A percentile compares a stretch with the other conserved stretches of the same genome.
Conservation (phyloP, 2,329 filamentous ascomycete genomes). For the Cladosporium cucumerinum region DNA sequence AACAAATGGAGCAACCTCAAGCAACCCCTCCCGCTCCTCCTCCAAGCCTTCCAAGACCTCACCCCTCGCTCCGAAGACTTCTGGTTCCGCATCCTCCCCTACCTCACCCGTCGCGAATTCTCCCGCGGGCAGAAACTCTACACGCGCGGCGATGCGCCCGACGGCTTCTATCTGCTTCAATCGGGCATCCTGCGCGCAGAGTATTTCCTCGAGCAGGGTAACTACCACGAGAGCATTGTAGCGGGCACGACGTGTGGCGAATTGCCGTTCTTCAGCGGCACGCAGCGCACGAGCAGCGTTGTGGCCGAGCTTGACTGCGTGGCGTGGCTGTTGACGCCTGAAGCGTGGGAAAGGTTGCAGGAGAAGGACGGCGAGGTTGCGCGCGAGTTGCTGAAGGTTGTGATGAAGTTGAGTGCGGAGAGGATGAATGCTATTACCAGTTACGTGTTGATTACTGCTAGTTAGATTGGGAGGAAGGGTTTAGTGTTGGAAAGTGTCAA, state of each 20-base stretch:
- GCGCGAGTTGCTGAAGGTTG: slow-evolving; percentile 77
- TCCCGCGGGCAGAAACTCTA: slow-evolving; percentile 71
- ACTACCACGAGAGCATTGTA: slow-evolving; percentile 85
- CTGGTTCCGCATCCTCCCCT: slow-evolving; percentile 77
- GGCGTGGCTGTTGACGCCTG: slow-evolving; percentile 73
- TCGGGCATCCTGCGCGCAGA: slow-evolving; percentile 84
- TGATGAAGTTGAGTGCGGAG: slow-evolving; percentile 92
- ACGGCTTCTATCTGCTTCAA: slow-evolving; percentile 88
- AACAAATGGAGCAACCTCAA: slow-evolving; percentile 81
- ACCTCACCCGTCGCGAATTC: slow-evolving; percentile 69
- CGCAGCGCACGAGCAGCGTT: slow-evolving; percentile 80
- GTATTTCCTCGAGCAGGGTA: slow-evolving; percentile 86
- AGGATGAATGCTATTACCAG: slow-evolving; percentile 71
- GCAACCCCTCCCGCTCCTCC: slow-evolving; percentile 83
- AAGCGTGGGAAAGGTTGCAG: slow-evolving; percentile 71
- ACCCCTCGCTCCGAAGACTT: slow-evolving; percentile 89
- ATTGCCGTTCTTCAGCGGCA: slow-evolving; percentile 92
- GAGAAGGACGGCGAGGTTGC: slow-evolving; percentile 71
- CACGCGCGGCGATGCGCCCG: slow-evolving; percentile 67
- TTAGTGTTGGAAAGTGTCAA: neutral
- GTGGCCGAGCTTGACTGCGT: slow-evolving; percentile 77
- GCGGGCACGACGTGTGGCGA: slow-evolving; percentile 94
- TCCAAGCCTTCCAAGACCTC: slow-evolving; percentile 91
- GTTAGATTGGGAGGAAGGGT: slow-evolving; percentile 24
- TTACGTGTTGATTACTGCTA: slow-evolving; percentile 42